Percentiles rank a stretch among this genome's conserved stretches.
Conservation (phyloP, 2,329 filamentous ascomycete genomes). For the Chaetomiaceae sp. region DNA sequence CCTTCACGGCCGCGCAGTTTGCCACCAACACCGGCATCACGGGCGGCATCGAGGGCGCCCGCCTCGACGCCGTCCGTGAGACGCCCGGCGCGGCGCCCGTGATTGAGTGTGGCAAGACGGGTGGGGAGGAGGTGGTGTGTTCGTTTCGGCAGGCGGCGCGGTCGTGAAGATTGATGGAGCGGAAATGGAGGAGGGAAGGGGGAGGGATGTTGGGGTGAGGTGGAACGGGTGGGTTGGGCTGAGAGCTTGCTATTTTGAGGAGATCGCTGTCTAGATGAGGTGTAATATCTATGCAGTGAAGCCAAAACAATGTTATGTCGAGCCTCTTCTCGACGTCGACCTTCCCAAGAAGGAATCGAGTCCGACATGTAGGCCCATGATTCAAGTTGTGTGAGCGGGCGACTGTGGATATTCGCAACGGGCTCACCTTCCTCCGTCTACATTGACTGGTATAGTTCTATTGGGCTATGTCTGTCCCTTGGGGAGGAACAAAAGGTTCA, state of each 20-base stretch:
- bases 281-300: too few species aligned
- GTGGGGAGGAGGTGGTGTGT: not conserved
- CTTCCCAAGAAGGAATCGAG: too few species aligned
- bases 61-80: not conserved
- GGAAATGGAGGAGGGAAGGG: not conserved
- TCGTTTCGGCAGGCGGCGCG: not conserved
- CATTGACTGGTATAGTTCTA: not conserved
- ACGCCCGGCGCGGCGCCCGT: not conserved
- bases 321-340: too few species aligned
- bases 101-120: constrained; percentile 2
- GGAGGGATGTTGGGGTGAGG: not conserved
- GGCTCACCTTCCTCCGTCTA: too few species aligned
- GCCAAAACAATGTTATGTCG: too few species aligned
- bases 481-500: not conserved
- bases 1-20: not conserved
- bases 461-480: not conserved
- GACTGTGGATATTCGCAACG: too few species aligned
- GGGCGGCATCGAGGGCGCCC: not conserved
- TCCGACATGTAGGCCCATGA: too few species aligned
- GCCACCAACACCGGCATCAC: not conserved
- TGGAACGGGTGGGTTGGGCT: too few species aligned
- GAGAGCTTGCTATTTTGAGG: too few species aligned
- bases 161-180: not conserved
- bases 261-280: too few species aligned
- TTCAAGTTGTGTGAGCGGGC: too few species aligned